Base-by-base conservation (phyloP, 2,329 filamentous ascomycete species). In the Aspergillus thermomutatus region DNA sequence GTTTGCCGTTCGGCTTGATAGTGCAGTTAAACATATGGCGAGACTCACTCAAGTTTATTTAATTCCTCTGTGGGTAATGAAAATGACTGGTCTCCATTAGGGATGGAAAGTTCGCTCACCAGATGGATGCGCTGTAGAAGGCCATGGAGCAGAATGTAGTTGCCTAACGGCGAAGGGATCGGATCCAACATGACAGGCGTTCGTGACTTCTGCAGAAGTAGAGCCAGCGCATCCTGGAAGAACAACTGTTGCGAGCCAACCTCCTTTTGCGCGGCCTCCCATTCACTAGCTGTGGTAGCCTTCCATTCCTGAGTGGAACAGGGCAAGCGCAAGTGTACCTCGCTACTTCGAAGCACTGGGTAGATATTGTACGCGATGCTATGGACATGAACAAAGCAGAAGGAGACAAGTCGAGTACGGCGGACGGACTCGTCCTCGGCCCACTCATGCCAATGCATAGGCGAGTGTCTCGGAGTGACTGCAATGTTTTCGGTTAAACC, bases 131-230 rank as follows among this genome's bases (percentile, higher is more conserved):
- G 87, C 64, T 91, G 88, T 10, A 90, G 81, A 25, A 91, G 70
- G 3, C 87, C 87, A 65, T 90, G 87, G 3, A 91, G 87, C 34
- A 91, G 77, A 7, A 89, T 82, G 61, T 91, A 90, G 64, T 88
- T 88, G 0, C 87, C 88, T 6, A 89, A 72, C 0, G 85, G 84
- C 7, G 72, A 61, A 8, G 70, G 69, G 26, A 71, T 71, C 3
- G 69, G 69, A 31, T 67, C 62, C n/a, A 73, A 56, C 41, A 69
- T 59, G 49, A 69, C 56, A 17, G 62, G 54, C 14, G 60, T 63
- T 43, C 63, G 66, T 21, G 68, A 65, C 40, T 66, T 67, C 49
- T 71, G 69, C n/a, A 72, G 59, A 14, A 72, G 58, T 28, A 71
- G 58, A 19, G 66, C 61, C 52, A 74, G 59, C 3, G 72, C 71